phyloP scores from a whole-genome alignment of 2,329 filamentous ascomycete species.

The Colletotrichum abscissum region DNA sequence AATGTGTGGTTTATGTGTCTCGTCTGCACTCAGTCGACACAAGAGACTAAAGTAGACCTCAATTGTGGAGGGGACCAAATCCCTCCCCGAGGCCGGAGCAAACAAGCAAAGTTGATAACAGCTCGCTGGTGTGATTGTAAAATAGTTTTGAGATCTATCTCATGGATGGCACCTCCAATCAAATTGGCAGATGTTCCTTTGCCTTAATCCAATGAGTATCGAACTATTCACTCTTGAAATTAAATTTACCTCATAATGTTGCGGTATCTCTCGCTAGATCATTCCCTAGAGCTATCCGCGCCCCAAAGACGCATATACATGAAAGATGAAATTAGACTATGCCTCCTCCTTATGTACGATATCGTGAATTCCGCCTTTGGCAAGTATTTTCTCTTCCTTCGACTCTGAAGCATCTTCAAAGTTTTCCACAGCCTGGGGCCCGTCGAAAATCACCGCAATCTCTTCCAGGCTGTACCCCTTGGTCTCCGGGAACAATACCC shows the following conservation, averaged over 20 bases:
- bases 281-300: not conserved
- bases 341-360: conserved; percentile 19
- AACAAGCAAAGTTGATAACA: too few species aligned
- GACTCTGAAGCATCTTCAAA: conserved; percentile 13
- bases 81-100: too few species aligned
- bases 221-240: too few species aligned
- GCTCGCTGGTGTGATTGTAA: too few species aligned
- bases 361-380: not conserved
- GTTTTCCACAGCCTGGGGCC: conserved; percentile 15
- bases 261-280: not conserved
- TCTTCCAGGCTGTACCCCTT: conserved; percentile 42
- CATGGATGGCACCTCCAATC: too few species aligned
- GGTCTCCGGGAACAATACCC: conserved; percentile 48
- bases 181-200: too few species aligned
- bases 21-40: too few species aligned
- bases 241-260: too few species aligned
- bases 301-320: too few species aligned
- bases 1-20: not conserved
- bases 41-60: not conserved
- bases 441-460: conserved; percentile 43
- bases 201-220: too few species aligned
- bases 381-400: conserved; percentile 20
- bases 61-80: too few species aligned
- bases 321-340: not conserved
- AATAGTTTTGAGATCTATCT: too few species aligned